Percentiles rank a stretch among this genome's conserved stretches.
These are phyloP conservation scores for Funneliformis geosporum DNA, from an alignment of 192 early-diverging fungal genomes.

Conservation along the genomic window DNA sequence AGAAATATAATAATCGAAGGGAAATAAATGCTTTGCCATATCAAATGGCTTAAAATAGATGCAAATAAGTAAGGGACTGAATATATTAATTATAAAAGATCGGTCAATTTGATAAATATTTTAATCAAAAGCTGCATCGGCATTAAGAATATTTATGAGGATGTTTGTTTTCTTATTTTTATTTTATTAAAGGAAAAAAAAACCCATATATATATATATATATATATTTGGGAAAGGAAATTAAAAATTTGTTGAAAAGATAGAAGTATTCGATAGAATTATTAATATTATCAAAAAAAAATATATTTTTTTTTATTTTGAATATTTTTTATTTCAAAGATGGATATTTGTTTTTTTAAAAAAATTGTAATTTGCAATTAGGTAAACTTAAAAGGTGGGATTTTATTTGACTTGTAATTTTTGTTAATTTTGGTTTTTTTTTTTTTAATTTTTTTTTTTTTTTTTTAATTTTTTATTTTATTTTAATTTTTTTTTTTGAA, in stretches of 20 bases:
- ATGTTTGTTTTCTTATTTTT: not conserved
- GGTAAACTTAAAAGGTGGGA: too few relatives aligned
- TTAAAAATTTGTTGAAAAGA: not conserved
- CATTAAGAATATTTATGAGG: not conserved
- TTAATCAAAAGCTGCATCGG: not conserved
- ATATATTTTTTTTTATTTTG: too few relatives aligned
- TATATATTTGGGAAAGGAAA: not conserved
- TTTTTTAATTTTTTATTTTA: not conserved
- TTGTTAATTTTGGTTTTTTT: not conserved
- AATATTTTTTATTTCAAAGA: too few relatives aligned
- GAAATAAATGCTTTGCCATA: constrained; percentile 17
- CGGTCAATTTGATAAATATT: not conserved
- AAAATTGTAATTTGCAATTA: not conserved
- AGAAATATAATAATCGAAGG: constrained; percentile 5
- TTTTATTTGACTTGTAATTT: not conserved
- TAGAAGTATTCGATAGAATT: not conserved
- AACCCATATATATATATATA: too few relatives aligned
- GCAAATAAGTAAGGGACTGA: not conserved
- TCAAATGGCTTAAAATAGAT: not conserved
- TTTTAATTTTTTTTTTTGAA: not conserved
- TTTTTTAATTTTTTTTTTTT: not conserved
- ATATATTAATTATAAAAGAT: not conserved
- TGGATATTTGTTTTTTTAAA: not conserved
- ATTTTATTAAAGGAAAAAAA: not conserved
- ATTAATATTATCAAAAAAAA: not conserved